Conservation (phyloP, 495 filamentous ascomycete species). For the Aspergillus sclerotiicarbonarius region DNA sequence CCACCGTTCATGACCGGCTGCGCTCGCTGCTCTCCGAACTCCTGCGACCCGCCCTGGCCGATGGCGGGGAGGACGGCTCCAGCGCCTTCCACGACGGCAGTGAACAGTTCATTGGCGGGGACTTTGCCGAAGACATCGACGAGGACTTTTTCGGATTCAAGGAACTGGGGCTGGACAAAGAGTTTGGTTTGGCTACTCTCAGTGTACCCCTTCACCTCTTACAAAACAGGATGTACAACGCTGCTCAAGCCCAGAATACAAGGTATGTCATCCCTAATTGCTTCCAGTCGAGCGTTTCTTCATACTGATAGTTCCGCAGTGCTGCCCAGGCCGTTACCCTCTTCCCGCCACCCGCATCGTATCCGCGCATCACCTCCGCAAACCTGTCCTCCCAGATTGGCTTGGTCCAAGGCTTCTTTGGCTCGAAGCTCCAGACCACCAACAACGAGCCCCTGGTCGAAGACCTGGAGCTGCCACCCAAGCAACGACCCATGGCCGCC, state of each 20-base stretch:
- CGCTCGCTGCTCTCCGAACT: constrained; percentile 86
- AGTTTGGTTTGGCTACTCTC: constrained; percentile 79
- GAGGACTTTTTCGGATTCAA: constrained; percentile 99
- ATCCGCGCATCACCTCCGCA: constrained; percentile 76
- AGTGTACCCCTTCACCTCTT: constrained; percentile 93
- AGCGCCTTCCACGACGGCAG: constrained; percentile 93
- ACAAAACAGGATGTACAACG: constrained; percentile 82
- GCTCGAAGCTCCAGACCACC: constrained; percentile 78
- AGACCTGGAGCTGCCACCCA: constrained; percentile 90
- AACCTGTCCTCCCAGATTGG: constrained; percentile 77
- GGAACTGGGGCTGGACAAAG: constrained; percentile 85
- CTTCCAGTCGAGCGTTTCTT: constrained; percentile 2
- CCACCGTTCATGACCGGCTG: constrained; percentile 87
- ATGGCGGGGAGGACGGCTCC: constrained; percentile 78
- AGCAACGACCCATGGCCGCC: constrained; percentile 75
- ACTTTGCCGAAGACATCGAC: constrained; percentile 95
- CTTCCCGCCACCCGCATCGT: constrained; percentile 60
- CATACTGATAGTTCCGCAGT: constrained; percentile 24
- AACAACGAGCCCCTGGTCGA: constrained; percentile 81
- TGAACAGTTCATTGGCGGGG: constrained; percentile 93
- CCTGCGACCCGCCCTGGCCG: constrained; percentile 80
- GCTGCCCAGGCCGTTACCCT: constrained; percentile 46
- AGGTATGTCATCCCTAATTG: constrained; percentile 44
- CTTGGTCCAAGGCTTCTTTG: constrained; percentile 85
- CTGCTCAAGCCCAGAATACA: constrained; percentile 72